Evolutionary conservation across 257 asterid genomes (phyloP).

Genomic region (Solanum pennellii): DNA sequence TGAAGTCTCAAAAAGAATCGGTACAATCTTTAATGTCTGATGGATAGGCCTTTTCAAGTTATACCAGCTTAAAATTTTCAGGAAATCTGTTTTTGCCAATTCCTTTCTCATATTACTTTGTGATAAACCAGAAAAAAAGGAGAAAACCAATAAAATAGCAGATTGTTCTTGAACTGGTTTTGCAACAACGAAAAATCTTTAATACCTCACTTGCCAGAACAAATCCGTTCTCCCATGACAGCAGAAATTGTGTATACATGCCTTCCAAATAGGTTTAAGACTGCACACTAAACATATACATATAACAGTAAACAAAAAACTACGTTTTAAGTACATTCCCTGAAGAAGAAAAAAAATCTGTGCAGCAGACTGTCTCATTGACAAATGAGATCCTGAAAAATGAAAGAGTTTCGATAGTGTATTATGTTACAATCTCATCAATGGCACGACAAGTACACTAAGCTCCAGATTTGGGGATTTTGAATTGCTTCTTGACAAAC

Average conservation of each 20-base stretch:
- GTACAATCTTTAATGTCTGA: background rate
- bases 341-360: background rate
- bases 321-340: background rate
- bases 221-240: background rate
- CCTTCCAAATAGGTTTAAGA: background rate
- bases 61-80: background rate
- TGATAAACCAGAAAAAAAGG: background rate
- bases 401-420: background rate
- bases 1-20: background rate
- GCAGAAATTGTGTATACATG: background rate
- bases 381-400: background rate
- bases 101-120: background rate
- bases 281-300: background rate
- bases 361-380: background rate
- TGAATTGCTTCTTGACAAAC: constrained; percentile 91
- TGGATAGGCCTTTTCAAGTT: background rate
- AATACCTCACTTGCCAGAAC: background rate
- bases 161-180: background rate
- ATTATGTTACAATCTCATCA: background rate
- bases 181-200: background rate
- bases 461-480: constrained; percentile 64
- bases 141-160: background rate
- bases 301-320: background rate
- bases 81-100: background rate
- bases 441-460: constrained; percentile 4